Base-by-base conservation (phyloP, 2,329 filamentous ascomycete species). In the Cryphonectria naterciae region DNA sequence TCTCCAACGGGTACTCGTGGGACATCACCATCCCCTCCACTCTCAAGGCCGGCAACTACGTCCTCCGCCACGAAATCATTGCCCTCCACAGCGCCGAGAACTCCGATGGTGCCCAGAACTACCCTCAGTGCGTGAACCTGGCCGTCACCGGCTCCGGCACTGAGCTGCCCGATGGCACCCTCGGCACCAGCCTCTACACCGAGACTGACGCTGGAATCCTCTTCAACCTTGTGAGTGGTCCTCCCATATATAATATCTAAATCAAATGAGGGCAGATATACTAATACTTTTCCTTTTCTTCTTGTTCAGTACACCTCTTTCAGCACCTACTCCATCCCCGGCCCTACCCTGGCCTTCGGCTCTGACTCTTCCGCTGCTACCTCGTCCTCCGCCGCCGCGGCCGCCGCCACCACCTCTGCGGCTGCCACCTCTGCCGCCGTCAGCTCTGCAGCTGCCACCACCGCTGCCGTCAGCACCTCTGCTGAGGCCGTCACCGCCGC, bases 31-130 rank as follows among this genome's bases (percentile, higher is more conserved):
- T 82, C 60, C 81, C 81, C 43, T 73, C 67, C 28, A 76, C 77
- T 25, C 76, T 82, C 67, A 78, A 77, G 49, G 73, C 80, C 8
- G 81, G 81, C 35, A 77, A 80, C 74, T 86, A 86, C 76, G 82
- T 86, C 46, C 75, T 86, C 65, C 80, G 84, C 22, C 84, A 85
- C 76, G 84, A 86, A 76, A 83, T 85, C 69, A 81, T 86, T 72
- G 84, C 84, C 8, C 78, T 86, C 46, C 84, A 86, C 72, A 75
- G 78, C 22, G 81, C 78, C 1, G 74, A 77, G 49, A 66, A 75
- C 39, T 79, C 82, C 73, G 81, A 83, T 70, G 83, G 83, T 43
- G 83, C 83, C 2, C 84, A 86, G 77, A 78, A 80, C 68, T 86
- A 86, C 75, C 83, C 84, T 7, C 81, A 84, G 78, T 86, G 84